Percentiles rank a stretch among this genome's conserved stretches.
Evolutionary conservation across 257 asterid genomes (phyloP).

Genomic region (Prunella vulgaris): DNA sequence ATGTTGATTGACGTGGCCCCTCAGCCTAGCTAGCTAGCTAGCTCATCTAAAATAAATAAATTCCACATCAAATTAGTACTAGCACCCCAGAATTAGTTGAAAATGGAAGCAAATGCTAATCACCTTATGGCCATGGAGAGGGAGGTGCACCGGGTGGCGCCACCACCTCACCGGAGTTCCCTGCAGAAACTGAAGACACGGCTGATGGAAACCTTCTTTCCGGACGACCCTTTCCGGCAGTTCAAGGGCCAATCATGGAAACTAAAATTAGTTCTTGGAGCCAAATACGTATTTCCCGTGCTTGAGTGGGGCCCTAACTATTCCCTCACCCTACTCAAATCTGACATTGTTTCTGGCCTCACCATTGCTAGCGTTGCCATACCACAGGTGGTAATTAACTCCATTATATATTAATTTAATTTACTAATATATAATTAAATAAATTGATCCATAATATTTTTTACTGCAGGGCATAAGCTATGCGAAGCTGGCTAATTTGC

Average conservation of each 20-base stretch:
- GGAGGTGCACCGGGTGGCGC: conserved; percentile 62
- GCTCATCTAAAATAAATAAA: not conserved
- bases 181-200: conserved; percentile 44
- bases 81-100: no score
- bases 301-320: conserved; percentile 82
- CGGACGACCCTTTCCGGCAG: conserved; percentile 82
- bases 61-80: not conserved
- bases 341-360: conserved; percentile 85
- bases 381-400: conserved; percentile 66
- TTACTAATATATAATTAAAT: no score
- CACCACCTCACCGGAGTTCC: conserved; percentile 61
- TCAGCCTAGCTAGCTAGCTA: not conserved
- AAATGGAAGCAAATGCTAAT: conserved; percentile 32
- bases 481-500: conserved; percentile 87
- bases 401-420: no score
- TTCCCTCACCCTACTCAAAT: conserved; percentile 50
- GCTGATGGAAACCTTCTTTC: conserved; percentile 73
- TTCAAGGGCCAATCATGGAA: conserved; percentile 57
- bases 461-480: conserved; percentile 85
- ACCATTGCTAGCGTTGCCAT: conserved; percentile 94
- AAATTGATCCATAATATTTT: not conserved
- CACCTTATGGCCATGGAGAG: conserved; percentile 38
- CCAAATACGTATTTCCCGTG: conserved; percentile 63
- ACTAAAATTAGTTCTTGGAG: conserved; percentile 44
- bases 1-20: conserved; percentile 25